Evolutionary conservation across 2,329 filamentous ascomycete species (phyloP).

Genomic region (Penicillium sclerotiorum): DNA sequence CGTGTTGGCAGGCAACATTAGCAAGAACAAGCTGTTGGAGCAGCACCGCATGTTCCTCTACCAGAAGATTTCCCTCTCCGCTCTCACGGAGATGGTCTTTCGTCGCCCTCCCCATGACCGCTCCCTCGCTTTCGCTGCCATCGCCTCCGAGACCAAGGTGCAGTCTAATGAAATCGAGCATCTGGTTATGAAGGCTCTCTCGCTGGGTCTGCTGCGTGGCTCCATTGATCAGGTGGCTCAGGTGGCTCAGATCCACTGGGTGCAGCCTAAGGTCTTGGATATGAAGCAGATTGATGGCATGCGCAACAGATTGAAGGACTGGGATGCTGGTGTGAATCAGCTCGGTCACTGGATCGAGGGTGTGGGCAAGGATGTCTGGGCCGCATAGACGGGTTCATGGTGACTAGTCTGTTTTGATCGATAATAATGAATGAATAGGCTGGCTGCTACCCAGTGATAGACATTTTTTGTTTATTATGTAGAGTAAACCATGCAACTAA

Average conservation of each 20-base stretch:
- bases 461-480: neutral
- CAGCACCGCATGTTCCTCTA: conserved; percentile 82
- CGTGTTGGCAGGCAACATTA: conserved; percentile 76
- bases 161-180: conserved; percentile 92
- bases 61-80: conserved; percentile 97
- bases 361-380: conserved; percentile 94
- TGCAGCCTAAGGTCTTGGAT: conserved; percentile 96
- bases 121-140: conserved; percentile 87
- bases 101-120: conserved; percentile 93
- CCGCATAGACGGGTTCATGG: conserved; percentile 58
- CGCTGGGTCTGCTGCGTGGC: conserved; percentile 82
- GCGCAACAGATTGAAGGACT: conserved; percentile 83
- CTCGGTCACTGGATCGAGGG: conserved; percentile 96
- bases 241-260: conserved; percentile 95
- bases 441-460: neutral
- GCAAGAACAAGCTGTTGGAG: conserved; percentile 75
- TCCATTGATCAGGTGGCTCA: conserved; percentile 96
- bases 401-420: conserved; percentile 17
- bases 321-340: conserved; percentile 94
- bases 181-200: conserved; percentile 98
- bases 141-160: conserved; percentile 90
- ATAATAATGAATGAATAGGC: conserved; percentile 26
- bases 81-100: conserved; percentile 94
- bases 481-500: neutral
- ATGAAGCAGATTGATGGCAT: conserved; percentile 94